Conservation (phyloP, 306 rosid genomes). For the Herpetospermum pedunculosum region DNA sequence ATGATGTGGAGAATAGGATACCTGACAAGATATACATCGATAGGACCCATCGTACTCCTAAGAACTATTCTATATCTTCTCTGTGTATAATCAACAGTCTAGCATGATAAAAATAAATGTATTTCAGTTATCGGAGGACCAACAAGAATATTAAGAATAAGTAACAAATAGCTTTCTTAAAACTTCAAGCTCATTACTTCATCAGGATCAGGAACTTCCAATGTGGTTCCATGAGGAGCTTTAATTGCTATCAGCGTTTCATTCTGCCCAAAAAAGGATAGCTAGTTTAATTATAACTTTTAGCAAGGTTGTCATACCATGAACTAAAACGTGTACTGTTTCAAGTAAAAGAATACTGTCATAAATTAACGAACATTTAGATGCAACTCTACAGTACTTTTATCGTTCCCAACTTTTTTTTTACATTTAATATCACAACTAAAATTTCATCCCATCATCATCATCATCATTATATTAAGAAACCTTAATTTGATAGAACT, state of each 20-base stretch:
- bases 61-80: constrained; percentile 89
- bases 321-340: not conserved
- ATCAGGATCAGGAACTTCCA: constrained; percentile 98
- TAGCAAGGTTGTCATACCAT: not conserved
- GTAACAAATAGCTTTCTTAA: not conserved
- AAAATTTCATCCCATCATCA: not conserved
- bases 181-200: constrained; percentile 38
- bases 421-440: not conserved
- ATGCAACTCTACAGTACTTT: not conserved
- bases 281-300: constrained; percentile 15
- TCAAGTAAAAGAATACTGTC: not conserved
- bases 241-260: constrained; percentile 94
- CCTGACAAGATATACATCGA: constrained; percentile 98
- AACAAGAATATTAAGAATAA: not conserved
- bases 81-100: constrained; percentile 88
- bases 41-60: constrained; percentile 99
- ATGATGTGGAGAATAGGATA: constrained; percentile 24
- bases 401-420: not conserved
- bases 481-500: not conserved
- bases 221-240: constrained; percentile 98
- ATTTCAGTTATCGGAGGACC: constrained; percentile 16
- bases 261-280: constrained; percentile 41
- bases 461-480: not conserved
- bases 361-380: not conserved
- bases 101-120: constrained; percentile 31